Evolutionary conservation across 495 filamentous ascomycete genomes (phyloP).

Genomic region (Aspergillus baeticus): DNA sequence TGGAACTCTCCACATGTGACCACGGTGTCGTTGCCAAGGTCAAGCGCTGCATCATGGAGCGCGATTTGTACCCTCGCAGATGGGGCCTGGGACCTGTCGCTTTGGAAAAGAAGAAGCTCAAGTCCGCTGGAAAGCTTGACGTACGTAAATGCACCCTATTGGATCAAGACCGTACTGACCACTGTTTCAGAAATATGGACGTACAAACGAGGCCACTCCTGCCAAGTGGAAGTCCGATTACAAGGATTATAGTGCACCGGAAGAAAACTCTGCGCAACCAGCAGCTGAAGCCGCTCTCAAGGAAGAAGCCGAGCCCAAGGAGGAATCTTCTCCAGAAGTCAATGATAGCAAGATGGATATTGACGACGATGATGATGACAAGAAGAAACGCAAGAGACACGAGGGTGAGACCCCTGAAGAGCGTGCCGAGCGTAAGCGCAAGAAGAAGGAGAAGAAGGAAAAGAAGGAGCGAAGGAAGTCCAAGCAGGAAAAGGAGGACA

Average conservation of each 20-base stretch:
- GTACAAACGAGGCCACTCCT: constrained; percentile 87
- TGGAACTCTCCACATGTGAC: constrained; percentile 86
- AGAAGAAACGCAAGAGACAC: constrained; percentile 82
- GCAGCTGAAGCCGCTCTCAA: constrained; percentile 40
- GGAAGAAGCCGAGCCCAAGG: constrained; percentile 24
- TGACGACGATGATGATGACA: constrained; percentile 44
- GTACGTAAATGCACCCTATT: constrained; percentile 41
- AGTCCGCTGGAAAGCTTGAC: constrained; percentile 94
- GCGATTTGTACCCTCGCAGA: constrained; percentile 89
- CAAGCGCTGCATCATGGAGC: constrained; percentile 99
- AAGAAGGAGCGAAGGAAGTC: constrained; percentile 69
- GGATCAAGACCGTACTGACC: constrained; percentile 15
- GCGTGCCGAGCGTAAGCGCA: constrained; percentile 69
- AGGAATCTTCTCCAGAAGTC: background rate
- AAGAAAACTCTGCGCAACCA: constrained; percentile 39
- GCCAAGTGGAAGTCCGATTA: constrained; percentile 86
- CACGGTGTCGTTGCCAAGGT: constrained; percentile 97
- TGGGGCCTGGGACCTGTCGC: constrained; percentile 94
- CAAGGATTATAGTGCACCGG: constrained; percentile 75
- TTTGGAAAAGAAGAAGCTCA: constrained; percentile 97
- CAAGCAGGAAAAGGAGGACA: constrained; percentile 56
- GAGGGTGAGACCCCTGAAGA: constrained; percentile 78
- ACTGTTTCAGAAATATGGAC: constrained; percentile 71
- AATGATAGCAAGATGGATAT: constrained; percentile 31
- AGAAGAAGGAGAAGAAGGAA: constrained; percentile 72